Evolutionary conservation across 1,139 yeast genomes (phyloP).

Genomic region (Kluyveromyces marxianus): DNA sequence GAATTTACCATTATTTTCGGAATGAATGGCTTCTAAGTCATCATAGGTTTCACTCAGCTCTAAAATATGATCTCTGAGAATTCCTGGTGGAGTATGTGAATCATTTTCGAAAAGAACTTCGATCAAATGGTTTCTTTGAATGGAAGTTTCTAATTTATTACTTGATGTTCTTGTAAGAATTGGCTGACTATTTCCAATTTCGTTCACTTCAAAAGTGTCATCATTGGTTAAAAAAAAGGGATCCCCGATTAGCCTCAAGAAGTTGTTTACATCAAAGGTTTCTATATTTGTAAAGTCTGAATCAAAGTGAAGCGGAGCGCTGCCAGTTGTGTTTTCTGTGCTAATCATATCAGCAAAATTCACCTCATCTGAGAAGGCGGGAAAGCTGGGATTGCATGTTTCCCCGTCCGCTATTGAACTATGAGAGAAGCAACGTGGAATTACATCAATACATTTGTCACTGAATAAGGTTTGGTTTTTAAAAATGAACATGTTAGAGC

Average conservation of each 20-base stretch:
- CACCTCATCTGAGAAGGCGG: not conserved
- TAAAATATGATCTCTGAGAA: not conserved
- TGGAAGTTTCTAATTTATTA: not conserved
- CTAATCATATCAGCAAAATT: not conserved
- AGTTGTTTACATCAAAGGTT: not conserved
- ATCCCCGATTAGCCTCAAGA: not conserved
- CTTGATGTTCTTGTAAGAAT: not conserved
- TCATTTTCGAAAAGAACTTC: not conserved
- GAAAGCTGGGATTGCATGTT: not conserved
- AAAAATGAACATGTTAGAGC: not conserved
- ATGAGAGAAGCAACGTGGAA: not conserved
- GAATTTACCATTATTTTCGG: constrained; percentile 5
- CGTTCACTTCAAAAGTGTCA: not conserved
- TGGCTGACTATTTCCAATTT: not conserved
- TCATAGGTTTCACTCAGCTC: constrained; percentile 1
- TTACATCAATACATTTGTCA: not conserved
- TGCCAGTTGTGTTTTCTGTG: not conserved
- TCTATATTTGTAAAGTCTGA: not conserved
- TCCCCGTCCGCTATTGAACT: not conserved
- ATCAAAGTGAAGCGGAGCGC: not conserved
- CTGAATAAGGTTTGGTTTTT: not conserved
- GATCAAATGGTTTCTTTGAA: not conserved
- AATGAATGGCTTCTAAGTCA: constrained; percentile 1
- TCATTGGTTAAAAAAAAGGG: not conserved
- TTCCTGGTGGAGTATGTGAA: not conserved